Evolutionary conservation across 2,329 filamentous ascomycete genomes (phyloP).

Genomic region (Aspergillus awamori): DNA sequence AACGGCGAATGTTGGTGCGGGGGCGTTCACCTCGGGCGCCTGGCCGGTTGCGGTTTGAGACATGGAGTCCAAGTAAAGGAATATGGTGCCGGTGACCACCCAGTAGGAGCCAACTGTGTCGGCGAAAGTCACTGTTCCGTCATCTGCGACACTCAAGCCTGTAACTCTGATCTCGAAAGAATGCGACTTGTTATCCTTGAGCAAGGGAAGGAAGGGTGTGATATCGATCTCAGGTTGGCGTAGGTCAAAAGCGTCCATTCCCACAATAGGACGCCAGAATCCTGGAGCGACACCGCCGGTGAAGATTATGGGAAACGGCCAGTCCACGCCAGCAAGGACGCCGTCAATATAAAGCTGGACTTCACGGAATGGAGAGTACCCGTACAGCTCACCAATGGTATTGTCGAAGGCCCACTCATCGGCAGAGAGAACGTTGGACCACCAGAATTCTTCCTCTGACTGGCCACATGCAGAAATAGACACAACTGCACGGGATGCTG

Average conservation of each 20-base stretch:
- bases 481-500: constrained; percentile 70
- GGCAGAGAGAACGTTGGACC: constrained; percentile 71
- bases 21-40: constrained; percentile 35
- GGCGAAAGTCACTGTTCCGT: constrained; percentile 53
- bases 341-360: constrained; percentile 76
- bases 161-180: constrained; percentile 69
- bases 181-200: constrained; percentile 68
- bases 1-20: constrained; percentile 54
- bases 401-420: constrained; percentile 62
- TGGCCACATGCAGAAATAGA: constrained; percentile 79
- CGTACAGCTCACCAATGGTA: constrained; percentile 61
- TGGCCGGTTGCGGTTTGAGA: constrained; percentile 9
- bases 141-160: constrained; percentile 62
- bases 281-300: constrained; percentile 78
- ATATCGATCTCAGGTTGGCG: constrained; percentile 81
- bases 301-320: constrained; percentile 82
- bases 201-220: constrained; percentile 70
- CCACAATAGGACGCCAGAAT: constrained; percentile 77
- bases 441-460: constrained; percentile 81
- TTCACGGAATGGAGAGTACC: constrained; percentile 75
- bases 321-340: constrained; percentile 70
- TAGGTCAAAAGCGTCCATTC: constrained; percentile 77
- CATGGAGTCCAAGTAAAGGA: constrained; percentile 67
- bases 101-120: constrained; percentile 66
- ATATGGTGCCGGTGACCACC: constrained; percentile 78